Percentiles rank a stretch among this genome's conserved stretches.
These are phyloP conservation scores for Arctium minus DNA, from an alignment of 129 eudicot genomes.

Conservation along the genomic window DNA sequence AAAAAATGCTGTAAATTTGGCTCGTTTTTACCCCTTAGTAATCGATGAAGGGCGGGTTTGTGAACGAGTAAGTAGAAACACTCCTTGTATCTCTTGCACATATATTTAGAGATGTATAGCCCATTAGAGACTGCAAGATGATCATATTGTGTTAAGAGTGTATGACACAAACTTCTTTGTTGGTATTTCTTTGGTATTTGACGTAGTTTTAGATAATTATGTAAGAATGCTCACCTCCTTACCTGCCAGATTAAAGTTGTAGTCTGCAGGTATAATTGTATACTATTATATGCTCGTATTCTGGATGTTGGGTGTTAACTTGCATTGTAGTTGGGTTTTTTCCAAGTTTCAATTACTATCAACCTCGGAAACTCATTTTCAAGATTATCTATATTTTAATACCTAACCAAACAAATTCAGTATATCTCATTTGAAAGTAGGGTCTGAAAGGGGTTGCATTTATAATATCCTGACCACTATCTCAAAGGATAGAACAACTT, in stretches of 20 bases:
- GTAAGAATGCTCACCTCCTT: not conserved
- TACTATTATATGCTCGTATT: not conserved
- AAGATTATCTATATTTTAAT: not conserved
- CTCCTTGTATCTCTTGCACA: conserved; percentile 20
- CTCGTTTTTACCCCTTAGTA: not conserved
- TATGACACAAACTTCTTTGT: conserved; percentile 8
- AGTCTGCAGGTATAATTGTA: not conserved
- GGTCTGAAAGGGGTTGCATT: not conserved
- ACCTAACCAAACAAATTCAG: not conserved
- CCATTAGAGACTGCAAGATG: conserved; percentile 18
- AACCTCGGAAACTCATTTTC: not conserved
- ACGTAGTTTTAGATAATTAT: not conserved
- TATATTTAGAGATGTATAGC: conserved; percentile 25
- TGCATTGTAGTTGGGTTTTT: not conserved
- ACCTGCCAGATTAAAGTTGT: not conserved
- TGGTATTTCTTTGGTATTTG: conserved; percentile 10
- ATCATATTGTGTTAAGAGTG: conserved; percentile 13
- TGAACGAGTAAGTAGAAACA: conserved; percentile 5
- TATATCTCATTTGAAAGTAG: too few relatives aligned
- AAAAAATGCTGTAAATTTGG: not conserved
- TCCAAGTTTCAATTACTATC: not conserved
- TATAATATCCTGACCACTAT: too few relatives aligned
- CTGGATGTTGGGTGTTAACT: not conserved
- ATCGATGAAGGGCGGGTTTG: not conserved
- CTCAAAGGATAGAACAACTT: too few relatives aligned